phyloP scores from a whole-genome alignment of 108 stramenopile genomes.

The Hondaea fermentalgiana region DNA sequence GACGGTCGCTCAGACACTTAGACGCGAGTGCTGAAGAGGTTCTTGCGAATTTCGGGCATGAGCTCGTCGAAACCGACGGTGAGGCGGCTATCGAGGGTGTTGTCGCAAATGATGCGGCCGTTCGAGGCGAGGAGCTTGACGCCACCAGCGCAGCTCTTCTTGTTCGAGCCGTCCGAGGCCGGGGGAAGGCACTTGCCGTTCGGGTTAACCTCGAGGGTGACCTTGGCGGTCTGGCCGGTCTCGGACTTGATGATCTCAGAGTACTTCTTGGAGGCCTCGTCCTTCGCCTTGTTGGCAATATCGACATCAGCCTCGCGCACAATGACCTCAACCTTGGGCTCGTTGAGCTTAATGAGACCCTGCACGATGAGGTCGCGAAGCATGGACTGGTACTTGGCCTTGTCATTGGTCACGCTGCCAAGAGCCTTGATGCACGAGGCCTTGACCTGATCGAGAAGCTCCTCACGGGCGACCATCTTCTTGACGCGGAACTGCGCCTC shows the following conservation, averaged over 20 bases:
- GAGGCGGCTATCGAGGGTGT: slow-evolving; percentile 83
- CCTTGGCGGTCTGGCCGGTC: slow-evolving; percentile 67
- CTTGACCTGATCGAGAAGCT: slow-evolving; percentile 67
- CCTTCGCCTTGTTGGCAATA: slow-evolving; percentile 63
- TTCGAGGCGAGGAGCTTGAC: slow-evolving; percentile 75
- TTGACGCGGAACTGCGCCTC: slow-evolving; percentile 82
- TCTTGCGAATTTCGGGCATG: slow-evolving; percentile 72
- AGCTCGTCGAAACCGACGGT: slow-evolving; percentile 79
- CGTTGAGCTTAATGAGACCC: slow-evolving; percentile 97
- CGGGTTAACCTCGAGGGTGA: slow-evolving; percentile 66
- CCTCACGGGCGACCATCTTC: slow-evolving; percentile 93
- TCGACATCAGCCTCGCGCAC: slow-evolving; percentile 77
- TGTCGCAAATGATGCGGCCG: slow-evolving; percentile 90
- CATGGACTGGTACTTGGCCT: slow-evolving; percentile 78
- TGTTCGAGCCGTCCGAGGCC: slow-evolving; percentile 59
- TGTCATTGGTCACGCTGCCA: slow-evolving; percentile 64
- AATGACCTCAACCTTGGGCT: slow-evolving; percentile 72
- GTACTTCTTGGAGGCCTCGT: slow-evolving; percentile 75
- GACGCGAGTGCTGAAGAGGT: background rate
- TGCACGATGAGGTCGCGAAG: slow-evolving; percentile 92
- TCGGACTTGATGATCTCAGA: slow-evolving; percentile 81
- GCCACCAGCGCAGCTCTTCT: slow-evolving; percentile 69
- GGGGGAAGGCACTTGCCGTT: slow-evolving; percentile 44
- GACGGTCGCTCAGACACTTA: background rate
- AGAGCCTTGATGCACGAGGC: slow-evolving; percentile 61